Evolutionary conservation across 345 rosid genomes (phyloP).

Genomic region (Euclidium syriacum): DNA sequence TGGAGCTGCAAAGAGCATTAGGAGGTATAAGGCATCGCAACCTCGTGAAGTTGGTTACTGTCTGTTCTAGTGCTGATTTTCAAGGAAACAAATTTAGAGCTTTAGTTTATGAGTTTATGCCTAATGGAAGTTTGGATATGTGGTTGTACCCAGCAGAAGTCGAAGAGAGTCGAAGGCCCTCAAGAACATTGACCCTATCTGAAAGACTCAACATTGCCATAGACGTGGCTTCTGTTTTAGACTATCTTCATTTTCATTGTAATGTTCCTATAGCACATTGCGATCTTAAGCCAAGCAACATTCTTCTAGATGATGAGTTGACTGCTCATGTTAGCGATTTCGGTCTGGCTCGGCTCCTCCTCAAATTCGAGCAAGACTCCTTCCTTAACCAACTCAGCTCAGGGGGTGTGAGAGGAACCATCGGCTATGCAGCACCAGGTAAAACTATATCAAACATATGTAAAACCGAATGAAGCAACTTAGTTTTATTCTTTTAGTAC

Average conservation of each 20-base stretch:
- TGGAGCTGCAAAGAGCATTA: conserved; percentile 45
- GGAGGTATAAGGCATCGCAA: conserved; percentile 42
- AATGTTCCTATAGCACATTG: conserved; percentile 10
- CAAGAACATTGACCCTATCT: conserved; percentile 11
- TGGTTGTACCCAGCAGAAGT: conserved; percentile 32
- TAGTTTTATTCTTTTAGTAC: not conserved
- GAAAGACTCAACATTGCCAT: conserved; percentile 32
- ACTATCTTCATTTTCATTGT: conserved; percentile 17
- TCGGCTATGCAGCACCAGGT: conserved; percentile 29
- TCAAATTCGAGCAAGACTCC: not conserved
- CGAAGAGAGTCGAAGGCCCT: not conserved
- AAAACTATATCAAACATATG: not conserved
- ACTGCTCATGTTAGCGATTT: conserved; percentile 22
- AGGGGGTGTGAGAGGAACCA: conserved; percentile 15
- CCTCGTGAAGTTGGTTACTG: conserved; percentile 41
- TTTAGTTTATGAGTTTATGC: conserved; percentile 41
- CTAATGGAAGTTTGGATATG: conserved; percentile 39
- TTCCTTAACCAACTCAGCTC: conserved; percentile 4
- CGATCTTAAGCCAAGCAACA: conserved; percentile 23
- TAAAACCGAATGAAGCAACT: not conserved
- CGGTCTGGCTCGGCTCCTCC: conserved; percentile 18
- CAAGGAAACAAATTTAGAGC: conserved; percentile 49
- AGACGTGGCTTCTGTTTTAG: conserved; percentile 25
- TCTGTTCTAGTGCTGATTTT: conserved; percentile 45
- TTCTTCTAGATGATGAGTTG: conserved; percentile 13